phyloP scores from a whole-genome alignment of 176 grass and related monocot genomes.

The Puya raimondii region DNA sequence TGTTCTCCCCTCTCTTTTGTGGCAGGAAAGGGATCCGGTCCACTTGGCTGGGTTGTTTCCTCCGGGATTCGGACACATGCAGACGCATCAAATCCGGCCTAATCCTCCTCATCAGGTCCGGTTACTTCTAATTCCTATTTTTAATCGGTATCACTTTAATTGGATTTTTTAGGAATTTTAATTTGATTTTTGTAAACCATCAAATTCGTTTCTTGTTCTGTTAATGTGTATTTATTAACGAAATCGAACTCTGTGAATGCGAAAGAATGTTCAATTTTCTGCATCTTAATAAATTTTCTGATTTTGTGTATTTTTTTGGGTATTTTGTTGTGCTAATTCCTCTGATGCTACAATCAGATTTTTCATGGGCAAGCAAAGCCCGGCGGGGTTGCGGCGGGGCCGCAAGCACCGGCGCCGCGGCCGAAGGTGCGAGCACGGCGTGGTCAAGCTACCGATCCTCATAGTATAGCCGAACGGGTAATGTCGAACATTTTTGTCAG shows the following conservation, averaged over 20 bases:
- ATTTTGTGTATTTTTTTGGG: neutral
- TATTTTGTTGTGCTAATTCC: neutral
- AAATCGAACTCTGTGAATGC: too few relatives aligned
- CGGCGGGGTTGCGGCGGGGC: slow-evolving; percentile 33
- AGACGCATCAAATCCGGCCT: slow-evolving; percentile 58
- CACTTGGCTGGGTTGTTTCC: slow-evolving; percentile 60
- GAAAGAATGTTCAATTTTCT: too few relatives aligned
- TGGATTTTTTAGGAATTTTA: neutral
- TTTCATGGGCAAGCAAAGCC: slow-evolving; percentile 67
- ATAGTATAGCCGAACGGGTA: slow-evolving; percentile 96
- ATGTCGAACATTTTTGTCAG: slow-evolving; percentile 2
- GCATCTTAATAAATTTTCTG: neutral
- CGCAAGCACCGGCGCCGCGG: slow-evolving; percentile 64
- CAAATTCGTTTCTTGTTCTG: neutral
- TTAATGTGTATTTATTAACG: neutral
- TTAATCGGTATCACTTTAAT: neutral
- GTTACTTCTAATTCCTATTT: slow-evolving; percentile 4
- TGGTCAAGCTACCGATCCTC: slow-evolving; percentile 88
- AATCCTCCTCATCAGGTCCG: slow-evolving; percentile 68
- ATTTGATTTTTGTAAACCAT: neutral
- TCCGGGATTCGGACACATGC: slow-evolving; percentile 71
- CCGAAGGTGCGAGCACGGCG: slow-evolving; percentile 90
- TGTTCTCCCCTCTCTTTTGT: neutral
- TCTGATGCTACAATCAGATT: slow-evolving; percentile 34
- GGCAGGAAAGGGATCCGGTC: slow-evolving; percentile 66